phyloP scores from a whole-genome alignment of 2,329 filamentous ascomycete species.

The Aspergillus calidoustus region DNA sequence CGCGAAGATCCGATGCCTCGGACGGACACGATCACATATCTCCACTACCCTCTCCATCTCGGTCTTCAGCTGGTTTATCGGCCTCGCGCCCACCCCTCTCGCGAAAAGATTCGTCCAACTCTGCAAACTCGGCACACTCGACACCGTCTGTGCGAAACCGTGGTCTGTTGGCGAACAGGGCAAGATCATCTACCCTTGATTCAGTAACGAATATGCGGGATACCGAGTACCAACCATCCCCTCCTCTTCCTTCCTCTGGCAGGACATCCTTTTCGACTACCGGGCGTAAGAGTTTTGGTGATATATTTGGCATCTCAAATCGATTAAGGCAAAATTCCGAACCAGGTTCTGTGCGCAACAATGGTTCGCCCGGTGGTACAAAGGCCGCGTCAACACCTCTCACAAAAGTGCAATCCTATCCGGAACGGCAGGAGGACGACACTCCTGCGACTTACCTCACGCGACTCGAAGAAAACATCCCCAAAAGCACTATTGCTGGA shows the following conservation, averaged over 20 bases:
- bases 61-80: slow-evolving; percentile 56
- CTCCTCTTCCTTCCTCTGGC: slow-evolving; percentile 58
- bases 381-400: slow-evolving; percentile 70
- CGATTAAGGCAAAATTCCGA: slow-evolving; percentile 84
- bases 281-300: slow-evolving; percentile 92
- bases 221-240: slow-evolving; percentile 70
- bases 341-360: slow-evolving; percentile 65
- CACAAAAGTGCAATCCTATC: slow-evolving; percentile 70
- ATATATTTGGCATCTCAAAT: slow-evolving; percentile 75
- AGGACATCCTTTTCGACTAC: slow-evolving; percentile 80
- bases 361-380: slow-evolving; percentile 61
- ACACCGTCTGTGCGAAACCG: slow-evolving; percentile 57
- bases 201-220: slow-evolving; percentile 75
- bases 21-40: slow-evolving; percentile 41
- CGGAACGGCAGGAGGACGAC: slow-evolving; percentile 82
- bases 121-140: slow-evolving; percentile 67
- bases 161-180: slow-evolving; percentile 62
- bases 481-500: slow-evolving; percentile 80
- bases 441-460: slow-evolving; percentile 87
- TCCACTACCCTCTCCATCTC: slow-evolving; percentile 54
- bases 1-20: slow-evolving; percentile 30
- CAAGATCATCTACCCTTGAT: slow-evolving; percentile 86
- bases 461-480: slow-evolving; percentile 78
- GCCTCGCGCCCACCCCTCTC: slow-evolving; percentile 55
- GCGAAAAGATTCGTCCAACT: slow-evolving; percentile 65